These are phyloP conservation scores for Pachyrhizus erosus DNA, from an alignment of 306 rosid genomes.

Conservation along the genomic window DNA sequence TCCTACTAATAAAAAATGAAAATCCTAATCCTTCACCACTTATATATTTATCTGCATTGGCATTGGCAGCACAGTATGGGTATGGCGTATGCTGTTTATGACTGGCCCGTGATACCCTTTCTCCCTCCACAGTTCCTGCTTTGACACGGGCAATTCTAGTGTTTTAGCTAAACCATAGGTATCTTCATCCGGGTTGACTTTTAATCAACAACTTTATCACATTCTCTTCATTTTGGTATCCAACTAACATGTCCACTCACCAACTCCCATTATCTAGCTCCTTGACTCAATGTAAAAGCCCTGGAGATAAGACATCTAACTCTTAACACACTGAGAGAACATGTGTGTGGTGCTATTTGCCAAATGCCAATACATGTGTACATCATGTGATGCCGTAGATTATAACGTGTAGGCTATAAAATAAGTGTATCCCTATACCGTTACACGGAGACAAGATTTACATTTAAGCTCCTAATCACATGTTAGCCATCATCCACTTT, in stretches of 20 bases:
- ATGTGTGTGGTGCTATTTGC: constrained; percentile 4
- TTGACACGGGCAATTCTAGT: constrained; percentile 9
- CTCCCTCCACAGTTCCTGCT: constrained; percentile 23
- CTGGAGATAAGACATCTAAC: background rate
- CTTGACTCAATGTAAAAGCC: constrained; percentile 1
- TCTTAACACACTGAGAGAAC: background rate
- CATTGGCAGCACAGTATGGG: constrained; percentile 5
- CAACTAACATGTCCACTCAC: constrained; percentile 44
- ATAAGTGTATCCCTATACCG: background rate
- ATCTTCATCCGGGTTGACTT: constrained; percentile 44
- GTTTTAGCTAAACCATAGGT: constrained; percentile 32
- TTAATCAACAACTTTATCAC: constrained; percentile 26
- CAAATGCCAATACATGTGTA: constrained; percentile 7
- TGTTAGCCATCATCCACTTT: constrained; percentile 44
- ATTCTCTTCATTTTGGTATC: constrained; percentile 35
- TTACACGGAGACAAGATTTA: constrained; percentile 17
- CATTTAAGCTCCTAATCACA: constrained; percentile 10
- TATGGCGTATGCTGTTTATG: constrained; percentile 26
- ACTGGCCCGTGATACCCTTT: constrained; percentile 41
- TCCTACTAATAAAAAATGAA: too few relatives aligned
- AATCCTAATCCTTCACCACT: background rate
- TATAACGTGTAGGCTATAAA: background rate
- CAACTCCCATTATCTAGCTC: constrained; percentile 29
- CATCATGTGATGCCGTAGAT: constrained; percentile 29
- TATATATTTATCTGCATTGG: background rate